phyloP scores from a whole-genome alignment of 2,329 filamentous ascomycete species.

The Microcyclospora tardicrescens region DNA sequence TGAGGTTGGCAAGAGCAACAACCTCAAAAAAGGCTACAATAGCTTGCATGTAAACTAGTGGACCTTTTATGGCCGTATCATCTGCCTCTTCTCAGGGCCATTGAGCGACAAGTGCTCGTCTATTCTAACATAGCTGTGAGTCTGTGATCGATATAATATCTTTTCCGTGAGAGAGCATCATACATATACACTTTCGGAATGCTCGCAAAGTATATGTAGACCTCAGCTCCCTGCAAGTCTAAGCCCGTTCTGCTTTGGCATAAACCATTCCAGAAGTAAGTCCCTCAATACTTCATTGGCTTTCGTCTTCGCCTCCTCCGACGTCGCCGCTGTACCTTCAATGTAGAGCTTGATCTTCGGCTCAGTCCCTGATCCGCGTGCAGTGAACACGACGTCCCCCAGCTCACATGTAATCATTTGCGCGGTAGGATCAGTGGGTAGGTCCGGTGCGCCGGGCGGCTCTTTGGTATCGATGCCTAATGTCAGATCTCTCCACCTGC shows the following conservation, averaged over 20 bases:
- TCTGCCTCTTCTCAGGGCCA: too few species aligned
- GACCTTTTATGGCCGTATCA: too few species aligned
- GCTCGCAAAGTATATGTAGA: too few species aligned
- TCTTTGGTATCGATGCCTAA: conserved; percentile 46
- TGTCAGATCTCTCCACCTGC: conserved; percentile 50
- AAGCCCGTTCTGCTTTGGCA: conserved; percentile 15
- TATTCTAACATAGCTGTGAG: too few species aligned
- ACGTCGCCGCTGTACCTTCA: conserved; percentile 32
- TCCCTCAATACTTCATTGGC: conserved; percentile 35
- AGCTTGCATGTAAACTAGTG: too few species aligned
- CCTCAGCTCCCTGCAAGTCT: conserved; percentile 14
- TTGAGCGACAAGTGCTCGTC: too few species aligned
- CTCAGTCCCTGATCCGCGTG: conserved; percentile 35
- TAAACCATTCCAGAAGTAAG: conserved; percentile 39
- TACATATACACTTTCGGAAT: too few species aligned
- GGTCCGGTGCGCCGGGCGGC: conserved; percentile 36
- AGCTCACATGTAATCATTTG: conserved; percentile 55
- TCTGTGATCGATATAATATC: too few species aligned
- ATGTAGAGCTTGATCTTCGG: conserved; percentile 53
- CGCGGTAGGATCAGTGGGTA: conserved; percentile 43
- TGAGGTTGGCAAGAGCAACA: too few species aligned
- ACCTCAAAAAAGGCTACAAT: too few species aligned
- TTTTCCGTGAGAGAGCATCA: too few species aligned
- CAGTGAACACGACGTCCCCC: conserved; percentile 26
- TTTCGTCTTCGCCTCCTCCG: conserved; percentile 29